A percentile compares a stretch with the other conserved stretches of the same genome.
Evolutionary conservation across 2,329 filamentous ascomycete species (phyloP).

Genomic region (Curvularia spicifera): DNA sequence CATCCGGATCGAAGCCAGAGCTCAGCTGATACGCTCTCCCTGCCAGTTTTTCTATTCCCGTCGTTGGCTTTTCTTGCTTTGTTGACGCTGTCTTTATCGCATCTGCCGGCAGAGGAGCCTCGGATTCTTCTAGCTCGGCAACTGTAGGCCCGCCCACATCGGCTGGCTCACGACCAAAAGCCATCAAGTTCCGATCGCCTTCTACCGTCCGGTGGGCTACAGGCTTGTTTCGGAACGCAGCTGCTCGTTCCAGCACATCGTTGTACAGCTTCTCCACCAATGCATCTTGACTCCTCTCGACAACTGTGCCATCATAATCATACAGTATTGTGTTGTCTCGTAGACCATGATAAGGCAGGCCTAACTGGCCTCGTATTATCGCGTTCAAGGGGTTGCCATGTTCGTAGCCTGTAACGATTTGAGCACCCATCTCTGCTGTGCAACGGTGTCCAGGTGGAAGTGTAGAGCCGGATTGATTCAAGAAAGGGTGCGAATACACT

Average conservation of each 20-base stretch:
- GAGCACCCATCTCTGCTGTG: slow-evolving; percentile 95
- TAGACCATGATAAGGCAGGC: slow-evolving; percentile 82
- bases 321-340: slow-evolving; percentile 85
- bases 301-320: slow-evolving; percentile 78
- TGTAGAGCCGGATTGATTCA: slow-evolving; percentile 63
- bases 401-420: slow-evolving; percentile 98
- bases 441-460: slow-evolving; percentile 64
- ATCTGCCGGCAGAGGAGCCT: slow-evolving; percentile 56
- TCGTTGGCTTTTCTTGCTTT: slow-evolving; percentile 56
- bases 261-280: slow-evolving; percentile 93
- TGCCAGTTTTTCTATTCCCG: slow-evolving; percentile 66
- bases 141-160: slow-evolving; percentile 68
- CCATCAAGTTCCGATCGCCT: slow-evolving; percentile 81
- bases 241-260: slow-evolving; percentile 89
- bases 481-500: slow-evolving; percentile 82
- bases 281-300: slow-evolving; percentile 78
- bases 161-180: slow-evolving; percentile 77
- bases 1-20: slow-evolving; percentile 70
- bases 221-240: slow-evolving; percentile 84
- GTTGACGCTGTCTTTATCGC: slow-evolving; percentile 53
- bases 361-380: slow-evolving; percentile 87
- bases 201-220: slow-evolving; percentile 74
- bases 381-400: slow-evolving; percentile 92
- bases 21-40: slow-evolving; percentile 73
- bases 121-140: slow-evolving; percentile 73